A percentile compares a stretch with the other conserved stretches of the same genome.
Conservation (phyloP, 495 filamentous ascomycete species). For the Daldinia loculata region DNA sequence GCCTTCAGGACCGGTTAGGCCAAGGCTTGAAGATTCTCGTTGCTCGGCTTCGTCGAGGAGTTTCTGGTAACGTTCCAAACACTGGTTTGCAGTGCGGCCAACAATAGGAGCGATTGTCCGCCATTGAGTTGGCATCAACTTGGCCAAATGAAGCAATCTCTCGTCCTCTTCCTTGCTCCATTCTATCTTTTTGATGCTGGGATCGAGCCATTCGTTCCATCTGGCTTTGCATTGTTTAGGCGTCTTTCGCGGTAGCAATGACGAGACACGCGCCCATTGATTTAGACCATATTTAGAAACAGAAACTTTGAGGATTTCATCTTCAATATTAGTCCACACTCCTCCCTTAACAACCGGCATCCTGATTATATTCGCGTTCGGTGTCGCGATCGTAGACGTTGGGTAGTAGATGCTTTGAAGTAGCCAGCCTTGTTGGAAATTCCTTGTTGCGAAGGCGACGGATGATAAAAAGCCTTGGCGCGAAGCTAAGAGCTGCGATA, state of each 20-base stretch:
- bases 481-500: conserved; percentile 1
- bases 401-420: not conserved
- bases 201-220: conserved; percentile 98
- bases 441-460: conserved; percentile 20
- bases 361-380: conserved; percentile 44
- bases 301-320: conserved; percentile 96
- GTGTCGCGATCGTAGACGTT: not conserved
- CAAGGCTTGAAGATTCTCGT: conserved; percentile 81
- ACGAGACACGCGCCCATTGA: conserved; percentile 98
- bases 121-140: conserved; percentile 99
- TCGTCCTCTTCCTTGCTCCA: conserved; percentile 99
- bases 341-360: conserved; percentile 99
- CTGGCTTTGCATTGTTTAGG: conserved; percentile 99
- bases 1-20: conserved; percentile 84
- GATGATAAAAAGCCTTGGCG: conserved; percentile 11
- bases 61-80: conserved; percentile 95
- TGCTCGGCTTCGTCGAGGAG: conserved; percentile 95
- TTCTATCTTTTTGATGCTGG: conserved; percentile 96
- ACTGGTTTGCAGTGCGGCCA: conserved; percentile 94
- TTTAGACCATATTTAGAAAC: conserved; percentile 98
- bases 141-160: conserved; percentile 93
- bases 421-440: conserved; percentile 11
- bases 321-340: conserved; percentile 82
- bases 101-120: conserved; percentile 97
- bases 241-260: conserved; percentile 94